Conservation (phyloP, 768 basidiomycete species). For the Suillus paluster region DNA sequence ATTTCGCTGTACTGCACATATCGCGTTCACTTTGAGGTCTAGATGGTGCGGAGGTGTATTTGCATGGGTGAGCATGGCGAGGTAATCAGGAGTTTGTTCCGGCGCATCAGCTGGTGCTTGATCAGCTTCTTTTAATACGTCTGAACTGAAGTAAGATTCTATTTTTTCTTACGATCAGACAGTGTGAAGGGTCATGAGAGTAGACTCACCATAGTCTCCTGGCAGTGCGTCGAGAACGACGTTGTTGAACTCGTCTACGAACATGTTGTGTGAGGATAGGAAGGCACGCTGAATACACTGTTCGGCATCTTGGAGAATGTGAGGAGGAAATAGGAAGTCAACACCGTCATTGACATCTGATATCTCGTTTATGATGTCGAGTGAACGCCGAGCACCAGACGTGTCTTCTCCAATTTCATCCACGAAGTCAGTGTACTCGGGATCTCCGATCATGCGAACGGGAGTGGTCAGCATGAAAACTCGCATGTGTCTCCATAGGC, state of each 20-base stretch:
- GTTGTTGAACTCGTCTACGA: slow-evolving; percentile 41
- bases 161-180: too few relatives aligned
- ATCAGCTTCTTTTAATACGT: slow-evolving; percentile 29
- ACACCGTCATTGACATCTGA: too few relatives aligned
- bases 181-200: too few relatives aligned
- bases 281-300: too few relatives aligned
- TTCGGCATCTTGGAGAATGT: too few relatives aligned
- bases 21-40: too few relatives aligned
- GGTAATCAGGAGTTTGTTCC: slow-evolving; percentile 24
- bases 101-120: slow-evolving; percentile 18
- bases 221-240: slow-evolving; percentile 30
- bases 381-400: slow-evolving; percentile 34
- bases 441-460: slow-evolving; percentile 43
- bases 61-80: slow-evolving; percentile 20
- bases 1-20: too few relatives aligned
- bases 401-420: slow-evolving; percentile 43
- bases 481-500: slow-evolving; percentile 36
- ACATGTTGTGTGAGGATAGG: too few relatives aligned
- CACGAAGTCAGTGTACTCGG: slow-evolving; percentile 38
- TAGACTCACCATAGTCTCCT: slow-evolving; percentile 16
- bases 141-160: slow-evolving; percentile 27
- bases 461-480: slow-evolving; percentile 33
- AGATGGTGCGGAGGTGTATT: slow-evolving; percentile 29
- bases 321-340: too few relatives aligned
- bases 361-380: slow-evolving; percentile 38